Conservation (phyloP, 1,284 basidiomycete species). For the Hymenochaete sp. region DNA sequence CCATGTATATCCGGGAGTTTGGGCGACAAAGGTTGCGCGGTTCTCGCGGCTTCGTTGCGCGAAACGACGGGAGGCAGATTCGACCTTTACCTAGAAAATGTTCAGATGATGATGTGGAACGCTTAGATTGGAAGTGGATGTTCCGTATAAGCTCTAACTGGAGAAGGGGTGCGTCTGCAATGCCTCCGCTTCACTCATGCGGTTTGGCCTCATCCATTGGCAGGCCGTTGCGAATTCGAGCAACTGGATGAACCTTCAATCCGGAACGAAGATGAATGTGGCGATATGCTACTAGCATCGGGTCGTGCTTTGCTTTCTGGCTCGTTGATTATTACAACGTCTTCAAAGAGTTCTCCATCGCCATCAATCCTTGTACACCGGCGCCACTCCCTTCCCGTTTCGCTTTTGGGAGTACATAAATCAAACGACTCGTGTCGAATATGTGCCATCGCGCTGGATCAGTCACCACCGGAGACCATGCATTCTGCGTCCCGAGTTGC, state of each 20-base stretch:
- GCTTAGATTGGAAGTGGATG: slow-evolving; percentile 72
- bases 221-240: slow-evolving; percentile 52
- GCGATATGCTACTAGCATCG: background rate
- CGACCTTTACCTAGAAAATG: slow-evolving; percentile 45
- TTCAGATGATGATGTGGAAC: slow-evolving; percentile 23
- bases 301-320: slow-evolving; percentile 35
- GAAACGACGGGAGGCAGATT: slow-evolving; percentile 48
- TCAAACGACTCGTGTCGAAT: slow-evolving; percentile 30
- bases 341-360: slow-evolving; percentile 24
- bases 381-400: slow-evolving; percentile 19
- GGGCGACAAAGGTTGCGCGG: slow-evolving; percentile 60
- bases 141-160: slow-evolving; percentile 75
- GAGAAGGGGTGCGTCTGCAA: slow-evolving; percentile 50
- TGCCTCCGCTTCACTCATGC: background rate
- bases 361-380: slow-evolving; percentile 26
- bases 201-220: slow-evolving; percentile 3
- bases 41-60: slow-evolving; percentile 47
- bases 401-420: slow-evolving; percentile 26
- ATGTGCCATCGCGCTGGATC: slow-evolving; percentile 58
- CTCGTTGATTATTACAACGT: slow-evolving; percentile 32
- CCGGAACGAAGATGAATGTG: no score
- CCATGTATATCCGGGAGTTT: slow-evolving; percentile 50
- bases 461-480: slow-evolving; percentile 43
- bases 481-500: slow-evolving; percentile 44
- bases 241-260: slow-evolving; percentile 21